Evolutionary conservation across 257 asterid genomes (phyloP).

Genomic region (Sherardia arvensis): DNA sequence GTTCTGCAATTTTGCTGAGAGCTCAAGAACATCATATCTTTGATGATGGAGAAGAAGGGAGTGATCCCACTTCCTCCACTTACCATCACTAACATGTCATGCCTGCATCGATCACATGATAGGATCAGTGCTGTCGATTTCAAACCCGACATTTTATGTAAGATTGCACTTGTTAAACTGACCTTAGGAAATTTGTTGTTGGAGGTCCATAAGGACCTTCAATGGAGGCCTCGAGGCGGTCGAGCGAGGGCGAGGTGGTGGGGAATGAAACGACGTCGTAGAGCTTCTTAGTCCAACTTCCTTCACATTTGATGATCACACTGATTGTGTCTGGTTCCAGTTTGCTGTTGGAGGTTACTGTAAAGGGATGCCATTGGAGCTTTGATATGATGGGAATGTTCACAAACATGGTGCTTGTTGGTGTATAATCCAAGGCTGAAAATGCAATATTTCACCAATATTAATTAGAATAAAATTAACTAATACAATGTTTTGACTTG

Average conservation of each 20-base stretch:
- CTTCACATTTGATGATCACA: conserved; percentile 75
- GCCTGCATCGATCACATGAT: conserved; percentile 29
- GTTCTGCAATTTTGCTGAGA: conserved; percentile 35
- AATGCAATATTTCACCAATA: background rate
- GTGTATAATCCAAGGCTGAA: conserved; percentile 56
- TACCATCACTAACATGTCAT: conserved; percentile 72
- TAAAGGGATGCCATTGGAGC: conserved; percentile 98
- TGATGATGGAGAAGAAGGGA: conserved; percentile 75
- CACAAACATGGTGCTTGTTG: conserved; percentile 74
- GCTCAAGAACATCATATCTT: conserved; percentile 51
- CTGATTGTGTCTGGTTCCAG: conserved; percentile 66
- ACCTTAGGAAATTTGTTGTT: conserved; percentile 68
- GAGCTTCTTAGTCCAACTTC: conserved; percentile 76
- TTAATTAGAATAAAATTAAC: no score
- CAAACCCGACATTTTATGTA: background rate
- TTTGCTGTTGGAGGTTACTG: conserved; percentile 57
- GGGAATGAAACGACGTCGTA: conserved; percentile 31
- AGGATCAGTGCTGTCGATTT: background rate
- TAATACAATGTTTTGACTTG: no score
- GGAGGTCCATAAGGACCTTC: conserved; percentile 98
- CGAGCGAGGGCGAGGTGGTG: conserved; percentile 38
- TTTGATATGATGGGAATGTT: conserved; percentile 70
- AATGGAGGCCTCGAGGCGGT: conserved; percentile 54
- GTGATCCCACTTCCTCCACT: conserved; percentile 99
- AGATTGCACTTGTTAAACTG: no score